phyloP scores from a whole-genome alignment of 371 early-diverging fungal genomes.

The Capillidium heterosporum region DNA sequence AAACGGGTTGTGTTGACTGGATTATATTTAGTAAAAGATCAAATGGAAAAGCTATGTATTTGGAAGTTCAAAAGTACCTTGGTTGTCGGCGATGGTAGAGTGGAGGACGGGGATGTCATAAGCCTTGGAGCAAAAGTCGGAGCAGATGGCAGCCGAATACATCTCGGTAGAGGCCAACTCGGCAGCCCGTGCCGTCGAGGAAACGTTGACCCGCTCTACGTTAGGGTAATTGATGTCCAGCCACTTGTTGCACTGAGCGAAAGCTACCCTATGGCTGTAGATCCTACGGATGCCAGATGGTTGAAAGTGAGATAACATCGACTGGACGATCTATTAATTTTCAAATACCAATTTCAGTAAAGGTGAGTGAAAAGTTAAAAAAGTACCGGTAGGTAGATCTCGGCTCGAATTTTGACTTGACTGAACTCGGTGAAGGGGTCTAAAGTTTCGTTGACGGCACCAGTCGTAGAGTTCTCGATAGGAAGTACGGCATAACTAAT shows the following conservation, averaged over 20 bases:
- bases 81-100: slow-evolving; percentile 50
- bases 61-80: slow-evolving; percentile 10
- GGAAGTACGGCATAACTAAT: slow-evolving; percentile 84
- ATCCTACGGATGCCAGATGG: slow-evolving; percentile 27
- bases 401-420: slow-evolving; percentile 35
- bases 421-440: slow-evolving; percentile 46
- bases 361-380: not conserved
- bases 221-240: slow-evolving; percentile 42
- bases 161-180: slow-evolving; percentile 63
- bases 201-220: slow-evolving; percentile 51
- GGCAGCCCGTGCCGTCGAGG: slow-evolving; percentile 79
- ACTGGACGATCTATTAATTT: slow-evolving; percentile 3
- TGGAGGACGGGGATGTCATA: slow-evolving; percentile 60
- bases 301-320: slow-evolving; percentile 1
- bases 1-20: slow-evolving; percentile 80
- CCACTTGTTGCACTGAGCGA: slow-evolving; percentile 73
- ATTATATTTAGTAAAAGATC: too few relatives aligned
- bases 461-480: slow-evolving; percentile 85
- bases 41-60: not conserved
- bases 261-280: slow-evolving; percentile 82
- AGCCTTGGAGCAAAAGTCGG: slow-evolving; percentile 56
- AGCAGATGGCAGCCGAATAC: slow-evolving; percentile 69
- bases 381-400: slow-evolving; percentile 35
- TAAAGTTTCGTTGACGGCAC: slow-evolving; percentile 65
- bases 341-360: not conserved